Evolutionary conservation across 768 basidiomycete genomes (phyloP), one percentile per base, ranked within the genome.

Genomic region (Lentinula guzmanii): DNA sequence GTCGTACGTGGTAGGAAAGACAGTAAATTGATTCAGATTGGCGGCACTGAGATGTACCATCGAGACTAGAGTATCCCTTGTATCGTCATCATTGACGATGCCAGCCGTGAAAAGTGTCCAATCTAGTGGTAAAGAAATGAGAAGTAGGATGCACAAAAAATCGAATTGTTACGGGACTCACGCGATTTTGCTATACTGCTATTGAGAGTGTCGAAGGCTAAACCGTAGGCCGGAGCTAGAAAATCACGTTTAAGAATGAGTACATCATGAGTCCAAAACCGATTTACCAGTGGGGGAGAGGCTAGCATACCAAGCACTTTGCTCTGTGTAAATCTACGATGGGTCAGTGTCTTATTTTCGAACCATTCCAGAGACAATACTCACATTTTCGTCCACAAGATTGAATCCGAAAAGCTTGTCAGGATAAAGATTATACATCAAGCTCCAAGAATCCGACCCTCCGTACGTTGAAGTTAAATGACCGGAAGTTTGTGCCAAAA

Each of bases 381-480:
- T 8, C 5, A 65, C 64, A 34, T 31, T 33, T 39, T 31, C 35
- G 28, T 59, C 35, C 16, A 65, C 58, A 21, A 65, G 50, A 21
- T 48, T 45, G 28, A 62, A 59, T 5, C 71, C 71, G 5, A 82
- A 67, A 24, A 81, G 68, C 62, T 67, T 71, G 61, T 82, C 81
- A 24, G 76, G 77, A 51, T 74, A 82, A 57, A 82, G 42, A 68
- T 81, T 82, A 66, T 82, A 82, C 15, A 74, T 68, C 39, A 78
- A 62, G 5, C 73, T 75, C 77, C 74, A 77, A 5, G 64, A 61
- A 15, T 39, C 48, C 1, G 45, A 15, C 33, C 41, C 18, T 15
- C 60, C 43, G 54, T 65, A 65, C 28, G 61, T 59, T 7, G 64
- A 65, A 15, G 56, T 58, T 5, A 65, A 37, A 45, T 62, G 58